Conservation (phyloP, 148 eudicot species). For the Rhododendron kiyosumense region DNA sequence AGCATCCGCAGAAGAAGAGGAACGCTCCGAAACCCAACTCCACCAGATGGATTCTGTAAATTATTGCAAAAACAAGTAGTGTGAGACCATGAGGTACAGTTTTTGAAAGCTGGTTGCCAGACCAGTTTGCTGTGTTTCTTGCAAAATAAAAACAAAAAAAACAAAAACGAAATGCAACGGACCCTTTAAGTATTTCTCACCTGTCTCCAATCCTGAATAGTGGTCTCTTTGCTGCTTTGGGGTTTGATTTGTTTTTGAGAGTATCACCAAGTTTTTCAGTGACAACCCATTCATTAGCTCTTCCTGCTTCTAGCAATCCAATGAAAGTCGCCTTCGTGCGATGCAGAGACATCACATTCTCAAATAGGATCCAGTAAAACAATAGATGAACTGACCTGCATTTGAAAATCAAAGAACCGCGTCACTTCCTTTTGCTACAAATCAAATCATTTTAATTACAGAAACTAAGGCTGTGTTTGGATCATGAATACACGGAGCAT, state of each 20-base stretch:
- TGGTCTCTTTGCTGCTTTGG: constrained; percentile 47
- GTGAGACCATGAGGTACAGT: not conserved
- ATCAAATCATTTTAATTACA: not conserved
- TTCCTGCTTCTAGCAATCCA: constrained; percentile 78
- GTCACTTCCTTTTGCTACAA: not conserved
- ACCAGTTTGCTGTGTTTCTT: not conserved
- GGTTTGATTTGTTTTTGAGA: constrained; percentile 52
- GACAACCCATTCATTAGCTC: constrained; percentile 97
- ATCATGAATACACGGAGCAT: not conserved
- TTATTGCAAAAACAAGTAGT: not conserved
- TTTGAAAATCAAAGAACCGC: not conserved
- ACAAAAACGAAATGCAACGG: not conserved
- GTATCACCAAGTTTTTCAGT: constrained; percentile 95
- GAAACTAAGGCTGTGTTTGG: not conserved
- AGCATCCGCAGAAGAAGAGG: constrained; percentile 73
- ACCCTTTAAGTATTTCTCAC: constrained; percentile 20
- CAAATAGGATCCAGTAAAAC: constrained; percentile 92
- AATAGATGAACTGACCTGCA: constrained; percentile 84
- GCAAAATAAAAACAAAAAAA: not conserved
- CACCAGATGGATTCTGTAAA: constrained; percentile 58
- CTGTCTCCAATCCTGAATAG: constrained; percentile 65
- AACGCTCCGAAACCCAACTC: constrained; percentile 78
- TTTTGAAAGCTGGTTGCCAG: not conserved
- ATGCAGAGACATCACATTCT: constrained; percentile 97
- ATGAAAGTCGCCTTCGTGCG: constrained; percentile 91